Percentiles rank a stretch among this genome's conserved stretches.
These are phyloP conservation scores for Rhododendron ferrugineum DNA, from an alignment of 148 eudicot genomes.

Conservation along the genomic window DNA sequence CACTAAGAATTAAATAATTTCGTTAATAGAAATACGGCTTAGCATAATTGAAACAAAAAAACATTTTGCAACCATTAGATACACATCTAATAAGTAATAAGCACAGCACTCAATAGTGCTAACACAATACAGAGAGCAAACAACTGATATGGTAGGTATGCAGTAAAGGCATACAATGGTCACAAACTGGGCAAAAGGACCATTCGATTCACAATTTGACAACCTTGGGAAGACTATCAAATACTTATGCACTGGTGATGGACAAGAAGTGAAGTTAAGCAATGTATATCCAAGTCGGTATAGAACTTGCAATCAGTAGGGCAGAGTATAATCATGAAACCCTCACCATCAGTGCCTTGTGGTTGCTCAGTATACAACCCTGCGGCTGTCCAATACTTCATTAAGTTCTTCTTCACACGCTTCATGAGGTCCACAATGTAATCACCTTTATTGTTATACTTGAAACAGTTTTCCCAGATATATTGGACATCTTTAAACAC, in stretches of 20 bases:
- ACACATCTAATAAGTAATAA: background rate
- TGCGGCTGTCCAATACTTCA: conserved; percentile 76
- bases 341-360: conserved; percentile 36
- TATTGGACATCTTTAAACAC: conserved; percentile 76
- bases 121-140: background rate
- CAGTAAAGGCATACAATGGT: background rate
- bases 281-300: background rate
- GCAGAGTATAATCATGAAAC: conserved; percentile 7
- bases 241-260: background rate
- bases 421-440: conserved; percentile 91
- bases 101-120: background rate
- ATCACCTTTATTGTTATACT: conserved; percentile 90
- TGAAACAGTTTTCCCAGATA: conserved; percentile 87
- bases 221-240: background rate
- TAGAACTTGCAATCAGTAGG: background rate
- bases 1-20: conserved; percentile 14
- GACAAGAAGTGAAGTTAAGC: background rate
- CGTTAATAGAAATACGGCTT: background rate
- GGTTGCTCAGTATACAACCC: conserved; percentile 60
- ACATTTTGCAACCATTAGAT: background rate
- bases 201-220: background rate
- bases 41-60: background rate
- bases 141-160: background rate
- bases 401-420: conserved; percentile 81
- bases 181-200: background rate